Percentiles rank a stretch among this genome's conserved stretches.
These are phyloP conservation scores for Lasiodiplodia gonubiensis DNA, from an alignment of 2,329 filamentous ascomycete species.

Conservation along the genomic window DNA sequence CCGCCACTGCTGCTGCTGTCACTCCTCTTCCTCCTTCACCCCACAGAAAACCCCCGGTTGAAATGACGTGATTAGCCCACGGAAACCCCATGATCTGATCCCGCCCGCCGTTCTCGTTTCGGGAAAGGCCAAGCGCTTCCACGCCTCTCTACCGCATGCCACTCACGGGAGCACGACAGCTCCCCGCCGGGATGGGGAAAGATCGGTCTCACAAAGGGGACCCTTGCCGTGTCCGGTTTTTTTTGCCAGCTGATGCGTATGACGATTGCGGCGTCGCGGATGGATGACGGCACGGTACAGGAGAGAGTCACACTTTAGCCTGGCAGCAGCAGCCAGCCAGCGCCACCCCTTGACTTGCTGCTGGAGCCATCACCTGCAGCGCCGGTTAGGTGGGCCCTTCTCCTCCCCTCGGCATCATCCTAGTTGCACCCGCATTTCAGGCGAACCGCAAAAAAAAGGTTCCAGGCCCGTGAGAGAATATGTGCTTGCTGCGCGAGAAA, in stretches of 20 bases:
- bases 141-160: not conserved
- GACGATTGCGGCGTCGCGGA: not conserved
- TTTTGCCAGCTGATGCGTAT: not conserved
- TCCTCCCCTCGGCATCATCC: slow-evolving; percentile 15
- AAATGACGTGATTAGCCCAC: not conserved
- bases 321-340: not conserved
- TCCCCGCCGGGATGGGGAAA: not conserved
- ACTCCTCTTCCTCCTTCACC: too few relatives aligned
- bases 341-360: not conserved
- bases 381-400: not conserved
- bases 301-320: not conserved
- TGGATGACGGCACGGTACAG: not conserved
- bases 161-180: not conserved
- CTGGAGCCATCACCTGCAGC: not conserved
- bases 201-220: not conserved
- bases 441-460: not conserved
- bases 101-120: not conserved
- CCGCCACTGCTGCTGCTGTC: not conserved
- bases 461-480: not conserved
- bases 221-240: not conserved
- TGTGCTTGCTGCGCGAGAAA: not conserved
- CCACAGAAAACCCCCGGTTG: not conserved
- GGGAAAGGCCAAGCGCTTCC: not conserved
- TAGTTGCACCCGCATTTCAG: slow-evolving; percentile 11
- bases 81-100: not conserved